These are phyloP conservation scores for Thalassiosira hispida DNA, from an alignment of 352 stramenopile genomes.

Conservation along the genomic window DNA sequence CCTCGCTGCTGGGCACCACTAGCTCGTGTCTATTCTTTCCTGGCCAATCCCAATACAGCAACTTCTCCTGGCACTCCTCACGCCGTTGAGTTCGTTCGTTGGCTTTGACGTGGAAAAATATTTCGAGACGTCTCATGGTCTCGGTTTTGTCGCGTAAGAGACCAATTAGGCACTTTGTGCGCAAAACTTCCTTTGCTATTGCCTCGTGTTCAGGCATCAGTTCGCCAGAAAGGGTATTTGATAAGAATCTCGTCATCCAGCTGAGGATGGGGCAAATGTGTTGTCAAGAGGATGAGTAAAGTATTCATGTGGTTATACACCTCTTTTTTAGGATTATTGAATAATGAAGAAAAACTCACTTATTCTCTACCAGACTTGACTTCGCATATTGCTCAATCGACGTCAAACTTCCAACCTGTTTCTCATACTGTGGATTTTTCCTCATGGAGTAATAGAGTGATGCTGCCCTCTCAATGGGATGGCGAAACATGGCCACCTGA, in stretches of 20 bases:
- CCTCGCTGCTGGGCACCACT: conserved; percentile 30
- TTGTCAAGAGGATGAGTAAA: too few species aligned
- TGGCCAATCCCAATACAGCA: conserved; percentile 59
- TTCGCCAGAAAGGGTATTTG: conserved; percentile 40
- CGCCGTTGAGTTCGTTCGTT: conserved; percentile 30
- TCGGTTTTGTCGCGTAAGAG: conserved; percentile 47
- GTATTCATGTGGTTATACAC: too few species aligned
- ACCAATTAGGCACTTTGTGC: conserved; percentile 53
- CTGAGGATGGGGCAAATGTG: neutral
- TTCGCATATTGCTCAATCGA: conserved; percentile 54
- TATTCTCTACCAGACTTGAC: conserved; percentile 55
- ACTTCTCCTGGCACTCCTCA: conserved; percentile 53
- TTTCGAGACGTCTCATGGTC: conserved; percentile 43
- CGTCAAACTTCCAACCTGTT: conserved; percentile 20
- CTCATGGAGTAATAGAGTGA: conserved; percentile 52
- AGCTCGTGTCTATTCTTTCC: conserved; percentile 56
- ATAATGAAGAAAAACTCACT: conserved; percentile 26
- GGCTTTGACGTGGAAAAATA: conserved; percentile 44
- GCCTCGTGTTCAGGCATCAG: conserved; percentile 44
- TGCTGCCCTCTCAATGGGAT: conserved; percentile 57
- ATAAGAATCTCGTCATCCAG: conserved; percentile 64
- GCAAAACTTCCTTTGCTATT: conserved; percentile 57
- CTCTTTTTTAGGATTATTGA: too few species aligned
- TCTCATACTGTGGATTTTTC: conserved; percentile 29
- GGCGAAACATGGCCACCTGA: conserved; percentile 53